Conservation (phyloP, 495 filamentous ascomycete genomes). For the Venustampulla echinocandica region DNA sequence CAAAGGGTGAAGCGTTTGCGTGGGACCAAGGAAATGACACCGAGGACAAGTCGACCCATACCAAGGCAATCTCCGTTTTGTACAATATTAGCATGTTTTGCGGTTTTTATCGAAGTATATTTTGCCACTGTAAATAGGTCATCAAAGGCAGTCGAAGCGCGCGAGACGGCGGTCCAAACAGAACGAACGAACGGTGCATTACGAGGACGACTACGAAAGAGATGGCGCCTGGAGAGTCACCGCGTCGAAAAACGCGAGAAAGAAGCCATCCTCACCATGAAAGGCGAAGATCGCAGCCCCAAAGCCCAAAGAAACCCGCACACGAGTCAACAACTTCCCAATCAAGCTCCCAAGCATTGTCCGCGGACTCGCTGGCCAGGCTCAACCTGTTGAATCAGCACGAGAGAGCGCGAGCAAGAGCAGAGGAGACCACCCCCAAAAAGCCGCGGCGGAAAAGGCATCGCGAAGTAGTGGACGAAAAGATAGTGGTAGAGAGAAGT, state of each 20-base stretch:
- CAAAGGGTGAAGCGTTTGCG: too few species aligned
- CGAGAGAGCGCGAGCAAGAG: constrained; percentile 10
- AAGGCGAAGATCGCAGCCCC: constrained; percentile 5
- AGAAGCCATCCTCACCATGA: constrained; percentile 9
- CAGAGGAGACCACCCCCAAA: constrained; percentile 22
- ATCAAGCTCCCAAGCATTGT: constrained; percentile 31
- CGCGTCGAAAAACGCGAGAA: constrained; percentile 14
- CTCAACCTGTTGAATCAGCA: constrained; percentile 49
- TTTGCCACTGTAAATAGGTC: too few species aligned
- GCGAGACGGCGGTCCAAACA: too few species aligned
- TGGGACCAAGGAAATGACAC: too few species aligned
- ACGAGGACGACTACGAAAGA: not conserved
- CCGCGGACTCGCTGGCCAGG: constrained; percentile 51
- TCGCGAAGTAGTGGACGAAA: constrained; percentile 26
- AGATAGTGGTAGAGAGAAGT: constrained; percentile 18
- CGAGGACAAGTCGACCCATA: too few species aligned
- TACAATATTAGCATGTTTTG: too few species aligned
- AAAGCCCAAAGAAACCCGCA: constrained; percentile 25
- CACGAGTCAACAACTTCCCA: constrained; percentile 24
- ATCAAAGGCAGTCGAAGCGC: too few species aligned
- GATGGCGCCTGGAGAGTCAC: constrained; percentile 22
- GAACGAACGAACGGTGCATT: not conserved
- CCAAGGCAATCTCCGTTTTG: too few species aligned
- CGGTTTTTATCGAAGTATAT: too few species aligned
- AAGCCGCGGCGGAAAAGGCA: constrained; percentile 23